These are phyloP conservation scores for Passiflora organensis DNA, from an alignment of 345 rosid species.

Conservation along the genomic window DNA sequence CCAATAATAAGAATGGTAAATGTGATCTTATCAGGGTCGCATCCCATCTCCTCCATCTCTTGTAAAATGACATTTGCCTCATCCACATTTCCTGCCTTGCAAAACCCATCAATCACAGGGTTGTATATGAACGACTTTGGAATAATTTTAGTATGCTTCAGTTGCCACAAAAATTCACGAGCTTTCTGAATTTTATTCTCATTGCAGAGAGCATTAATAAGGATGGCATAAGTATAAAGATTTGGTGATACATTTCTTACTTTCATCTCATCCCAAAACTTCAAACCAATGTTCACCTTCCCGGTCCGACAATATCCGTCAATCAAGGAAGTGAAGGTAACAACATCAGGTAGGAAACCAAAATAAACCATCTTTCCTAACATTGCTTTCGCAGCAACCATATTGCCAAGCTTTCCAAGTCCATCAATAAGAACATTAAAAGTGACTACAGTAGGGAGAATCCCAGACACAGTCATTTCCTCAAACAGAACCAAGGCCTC, in stretches of 20 bases:
- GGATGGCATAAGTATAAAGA: constrained; percentile 59
- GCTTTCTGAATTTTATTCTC: constrained; percentile 71
- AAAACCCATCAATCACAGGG: constrained; percentile 87
- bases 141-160: constrained; percentile 39
- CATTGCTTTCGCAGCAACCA: constrained; percentile 42
- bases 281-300: constrained; percentile 48
- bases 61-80: constrained; percentile 63
- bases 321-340: constrained; percentile 72
- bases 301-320: constrained; percentile 85
- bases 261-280: constrained; percentile 65
- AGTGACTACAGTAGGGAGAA: constrained; percentile 42
- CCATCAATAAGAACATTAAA: constrained; percentile 82
- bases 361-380: constrained; percentile 45
- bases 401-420: constrained; percentile 61
- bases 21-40: constrained; percentile 82
- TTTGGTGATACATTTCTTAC: constrained; percentile 52
- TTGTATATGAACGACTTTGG: constrained; percentile 75
- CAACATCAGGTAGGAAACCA: constrained; percentile 57
- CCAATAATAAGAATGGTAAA: constrained; percentile 89
- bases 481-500: constrained; percentile 51
- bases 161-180: constrained; percentile 50
- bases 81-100: constrained; percentile 84
- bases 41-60: constrained; percentile 72
- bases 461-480: constrained; percentile 55
- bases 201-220: constrained; percentile 69